Percentiles rank a stretch among this genome's conserved stretches.
phyloP scores from a whole-genome alignment of 208 protist species.

The Acanthamoeba divionensis region DNA sequence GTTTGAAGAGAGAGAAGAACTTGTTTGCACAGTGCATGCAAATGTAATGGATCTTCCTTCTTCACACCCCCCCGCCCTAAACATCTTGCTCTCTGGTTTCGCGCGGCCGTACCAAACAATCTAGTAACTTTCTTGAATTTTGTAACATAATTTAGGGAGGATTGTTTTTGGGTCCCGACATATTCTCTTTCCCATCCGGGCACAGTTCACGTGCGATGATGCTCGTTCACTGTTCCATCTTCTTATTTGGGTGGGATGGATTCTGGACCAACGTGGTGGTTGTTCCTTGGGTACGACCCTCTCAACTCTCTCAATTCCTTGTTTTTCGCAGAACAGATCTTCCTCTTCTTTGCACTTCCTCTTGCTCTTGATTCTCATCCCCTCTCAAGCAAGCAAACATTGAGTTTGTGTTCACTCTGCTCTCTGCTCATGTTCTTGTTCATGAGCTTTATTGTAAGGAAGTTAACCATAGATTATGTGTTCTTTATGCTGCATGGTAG shows the following conservation, averaged over 20 bases:
- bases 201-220: conserved; percentile 29
- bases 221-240: not conserved
- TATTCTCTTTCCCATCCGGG: conserved; percentile 14
- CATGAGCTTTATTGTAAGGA: not conserved
- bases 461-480: not conserved
- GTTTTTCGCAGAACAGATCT: too few species aligned
- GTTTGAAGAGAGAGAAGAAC: too few species aligned
- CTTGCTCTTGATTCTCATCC: not conserved
- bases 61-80: too few species aligned
- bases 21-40: too few species aligned
- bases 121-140: too few species aligned
- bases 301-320: too few species aligned
- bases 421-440: not conserved
- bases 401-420: not conserved
- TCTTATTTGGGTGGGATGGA: not conserved
- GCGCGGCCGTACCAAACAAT: too few species aligned
- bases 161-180: not conserved
- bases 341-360: not conserved
- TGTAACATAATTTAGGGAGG: not conserved
- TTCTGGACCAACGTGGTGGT: not conserved
- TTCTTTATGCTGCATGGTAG: conserved; percentile 10
- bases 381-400: too few species aligned
- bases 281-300: too few species aligned
- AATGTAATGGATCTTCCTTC: too few species aligned
- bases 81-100: too few species aligned